Evolutionary conservation across 495 filamentous ascomycete species (phyloP), one percentile per base, ranked within the genome.

Genomic region (Cenococcum geophilum): DNA sequence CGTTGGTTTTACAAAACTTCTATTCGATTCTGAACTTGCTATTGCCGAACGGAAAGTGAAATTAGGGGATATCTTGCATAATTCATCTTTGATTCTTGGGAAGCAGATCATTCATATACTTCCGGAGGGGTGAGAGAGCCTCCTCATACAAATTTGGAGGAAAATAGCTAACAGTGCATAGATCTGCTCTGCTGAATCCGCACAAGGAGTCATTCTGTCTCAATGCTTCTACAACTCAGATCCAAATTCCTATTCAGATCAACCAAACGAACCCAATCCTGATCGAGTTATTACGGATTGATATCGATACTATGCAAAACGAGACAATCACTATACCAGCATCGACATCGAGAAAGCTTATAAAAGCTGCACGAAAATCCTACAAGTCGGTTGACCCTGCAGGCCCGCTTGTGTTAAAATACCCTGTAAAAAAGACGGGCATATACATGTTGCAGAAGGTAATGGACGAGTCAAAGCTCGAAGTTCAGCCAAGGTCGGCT

Each of bases 81-180:
- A 97, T 70, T 79, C 88, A 1, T 96, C 92, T 6, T 80, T 96
- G 67, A 96, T 97, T 57, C 80, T 95, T 71, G 93, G 93, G 70
- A 92, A 89, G 71, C 90, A 96, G 75, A 92, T 95, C 63, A 91
- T 98, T 69, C 91, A 98, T 69, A 95, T 97, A 71, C 78, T 98
- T 27, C 93, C 93, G 1, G 93, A 98, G 80, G 93, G 93, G 84
- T 92, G 72, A 68, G 85, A 76, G 20, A 50, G 34, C 34, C 23
- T 23, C 50, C n/a, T 11, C 52, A 20, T 5, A 20, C 18, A 36
- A 9, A 59, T 58, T 37, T 25, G 12, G 27, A 51, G n/a, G 6
- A 27, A 10, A 5, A 5, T 23, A 55, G 48, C 75, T 77, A 58
- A 77, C 62, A 11, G 1, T 48, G 49, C 47, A n/a, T 68, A 92